These are phyloP conservation scores for Xylariomycetidae sp. DNA, from an alignment of 2,329 filamentous ascomycete genomes.

Conservation along the genomic window DNA sequence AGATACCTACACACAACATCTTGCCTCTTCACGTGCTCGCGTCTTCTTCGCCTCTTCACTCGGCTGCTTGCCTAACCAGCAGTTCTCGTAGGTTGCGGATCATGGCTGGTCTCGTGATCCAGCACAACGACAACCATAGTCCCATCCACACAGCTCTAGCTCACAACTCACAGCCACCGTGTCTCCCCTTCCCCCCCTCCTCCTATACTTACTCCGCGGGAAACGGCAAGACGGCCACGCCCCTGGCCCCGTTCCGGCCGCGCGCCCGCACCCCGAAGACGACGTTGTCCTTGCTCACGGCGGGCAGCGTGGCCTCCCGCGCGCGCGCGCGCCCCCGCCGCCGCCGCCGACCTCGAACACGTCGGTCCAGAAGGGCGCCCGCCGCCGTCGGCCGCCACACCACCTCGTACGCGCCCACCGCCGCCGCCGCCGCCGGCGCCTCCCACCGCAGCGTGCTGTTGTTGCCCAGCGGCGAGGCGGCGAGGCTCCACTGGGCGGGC, in stretches of 20 bases:
- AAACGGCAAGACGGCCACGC: slow-evolving; percentile 26
- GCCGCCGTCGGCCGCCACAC: slow-evolving; percentile 47
- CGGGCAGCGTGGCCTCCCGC: slow-evolving; percentile 36
- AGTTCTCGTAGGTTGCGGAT: neutral
- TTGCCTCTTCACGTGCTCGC: too few species aligned
- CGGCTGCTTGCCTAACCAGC: too few species aligned
- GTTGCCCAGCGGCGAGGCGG: slow-evolving; percentile 37
- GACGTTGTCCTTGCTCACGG: slow-evolving; percentile 51
- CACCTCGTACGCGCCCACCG: slow-evolving; percentile 44
- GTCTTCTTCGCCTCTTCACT: too few species aligned
- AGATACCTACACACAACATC: too few species aligned
- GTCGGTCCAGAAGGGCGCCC: slow-evolving; percentile 42
- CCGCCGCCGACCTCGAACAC: slow-evolving; percentile 47
- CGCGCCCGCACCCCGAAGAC: slow-evolving; percentile 47
- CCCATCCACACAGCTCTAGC: too few species aligned
- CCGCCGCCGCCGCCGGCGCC: slow-evolving; percentile 25
- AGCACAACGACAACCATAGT: too few species aligned
- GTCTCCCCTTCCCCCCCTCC: too few species aligned
- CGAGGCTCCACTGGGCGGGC: too few species aligned
- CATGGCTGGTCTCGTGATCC: too few species aligned
- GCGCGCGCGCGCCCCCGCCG: too few species aligned
- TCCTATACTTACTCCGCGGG: slow-evolving; percentile 12
- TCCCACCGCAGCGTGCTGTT: slow-evolving; percentile 45
- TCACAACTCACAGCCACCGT: too few species aligned
- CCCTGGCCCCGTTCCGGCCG: slow-evolving; percentile 18